phyloP scores from a whole-genome alignment of 805 yeast genomes.

The Wickerhamomyces canadensis region DNA sequence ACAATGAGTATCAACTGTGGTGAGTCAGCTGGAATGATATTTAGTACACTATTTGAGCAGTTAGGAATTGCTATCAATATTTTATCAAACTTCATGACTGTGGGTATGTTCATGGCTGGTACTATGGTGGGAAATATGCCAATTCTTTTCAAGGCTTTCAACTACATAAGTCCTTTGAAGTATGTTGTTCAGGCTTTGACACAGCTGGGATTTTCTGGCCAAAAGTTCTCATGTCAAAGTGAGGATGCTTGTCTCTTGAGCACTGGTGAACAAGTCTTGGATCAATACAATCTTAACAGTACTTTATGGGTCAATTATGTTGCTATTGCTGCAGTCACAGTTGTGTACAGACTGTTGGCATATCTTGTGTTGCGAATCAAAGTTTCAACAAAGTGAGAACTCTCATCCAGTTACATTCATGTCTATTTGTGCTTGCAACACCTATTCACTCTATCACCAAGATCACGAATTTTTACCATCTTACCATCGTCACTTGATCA shows the following conservation, averaged over 20 bases:
- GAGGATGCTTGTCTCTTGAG: conserved; percentile 40
- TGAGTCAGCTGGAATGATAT: conserved; percentile 73
- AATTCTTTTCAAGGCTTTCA: conserved; percentile 58
- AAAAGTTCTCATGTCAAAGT: conserved; percentile 46
- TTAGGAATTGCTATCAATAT: conserved; percentile 74
- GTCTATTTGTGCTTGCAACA: too few relatives aligned
- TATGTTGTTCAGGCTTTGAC: conserved; percentile 59
- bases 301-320: conserved; percentile 14
- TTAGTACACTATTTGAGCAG: conserved; percentile 63
- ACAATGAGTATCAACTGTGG: conserved; percentile 63
- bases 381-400: too few relatives aligned
- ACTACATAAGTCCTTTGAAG: conserved; percentile 67
- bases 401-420: too few relatives aligned
- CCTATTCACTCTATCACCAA: too few relatives aligned
- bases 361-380: conserved; percentile 8
- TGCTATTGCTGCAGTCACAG: conserved; percentile 12
- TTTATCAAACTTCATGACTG: conserved; percentile 53
- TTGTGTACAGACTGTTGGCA: conserved; percentile 14
- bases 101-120: conserved; percentile 79
- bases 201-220: conserved; percentile 50
- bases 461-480: too few relatives aligned
- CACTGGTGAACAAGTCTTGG: conserved; percentile 52
- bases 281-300: conserved; percentile 38
- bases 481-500: too few relatives aligned
- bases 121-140: conserved; percentile 71